phyloP scores from a whole-genome alignment of 139 green algal species.

The Chlorella vulgaris region DNA sequence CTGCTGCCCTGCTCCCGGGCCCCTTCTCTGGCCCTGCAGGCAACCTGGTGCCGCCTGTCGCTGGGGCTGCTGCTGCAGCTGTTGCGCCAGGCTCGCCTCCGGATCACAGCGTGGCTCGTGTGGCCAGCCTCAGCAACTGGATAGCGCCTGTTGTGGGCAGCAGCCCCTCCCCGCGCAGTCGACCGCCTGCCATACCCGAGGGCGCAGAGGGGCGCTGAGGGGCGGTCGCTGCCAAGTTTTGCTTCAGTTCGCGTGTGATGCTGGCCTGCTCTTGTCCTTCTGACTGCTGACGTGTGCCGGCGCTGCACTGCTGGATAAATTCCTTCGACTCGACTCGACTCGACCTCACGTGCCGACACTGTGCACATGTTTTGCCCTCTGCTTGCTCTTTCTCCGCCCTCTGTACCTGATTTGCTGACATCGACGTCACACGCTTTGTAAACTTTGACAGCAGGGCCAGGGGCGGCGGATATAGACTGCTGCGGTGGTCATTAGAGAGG shows the following conservation, averaged over 20 bases:
- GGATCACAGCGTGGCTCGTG: constrained; percentile 14
- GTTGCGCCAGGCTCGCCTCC: background rate
- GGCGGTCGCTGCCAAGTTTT: no score
- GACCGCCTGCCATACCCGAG: background rate
- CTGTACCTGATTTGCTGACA: no score
- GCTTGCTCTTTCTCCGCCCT: no score
- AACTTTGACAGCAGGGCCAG: no score
- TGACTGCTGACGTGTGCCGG: background rate
- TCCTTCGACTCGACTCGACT: no score
- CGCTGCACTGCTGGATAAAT: background rate
- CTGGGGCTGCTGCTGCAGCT: background rate
- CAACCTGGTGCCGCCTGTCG: background rate
- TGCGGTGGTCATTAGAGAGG: no score
- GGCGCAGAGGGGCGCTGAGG: background rate
- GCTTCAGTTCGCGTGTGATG: no score
- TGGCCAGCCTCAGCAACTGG: constrained; percentile 33
- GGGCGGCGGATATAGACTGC: no score
- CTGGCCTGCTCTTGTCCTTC: no score
- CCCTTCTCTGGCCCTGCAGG: background rate
- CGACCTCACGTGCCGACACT: background rate
- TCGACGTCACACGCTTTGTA: no score
- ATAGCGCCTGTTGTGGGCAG: background rate
- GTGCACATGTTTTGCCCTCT: no score
- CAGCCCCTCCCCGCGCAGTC: constrained; percentile 31
- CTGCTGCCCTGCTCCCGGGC: background rate